phyloP scores from a whole-genome alignment of 1,284 basidiomycete genomes.

The Pisolithus thermaeus region DNA sequence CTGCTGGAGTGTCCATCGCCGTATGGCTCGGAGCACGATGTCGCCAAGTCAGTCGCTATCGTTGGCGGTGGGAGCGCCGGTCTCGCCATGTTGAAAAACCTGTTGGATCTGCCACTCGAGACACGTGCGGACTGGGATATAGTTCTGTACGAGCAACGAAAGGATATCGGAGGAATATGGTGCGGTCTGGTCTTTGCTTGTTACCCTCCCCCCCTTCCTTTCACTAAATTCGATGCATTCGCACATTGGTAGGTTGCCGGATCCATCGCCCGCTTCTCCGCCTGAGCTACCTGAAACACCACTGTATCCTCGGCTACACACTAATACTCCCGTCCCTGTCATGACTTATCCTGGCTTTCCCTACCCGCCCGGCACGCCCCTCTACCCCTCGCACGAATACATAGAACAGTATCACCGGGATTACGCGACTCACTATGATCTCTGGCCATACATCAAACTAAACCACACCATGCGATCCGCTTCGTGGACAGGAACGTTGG shows the following conservation, averaged over 20 bases:
- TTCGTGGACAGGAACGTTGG: conserved; percentile 40
- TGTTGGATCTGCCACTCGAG: conserved; percentile 42
- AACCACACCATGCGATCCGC: conserved; percentile 40
- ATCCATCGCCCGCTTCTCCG: conserved; percentile 35
- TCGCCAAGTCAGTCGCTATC: conserved; percentile 46
- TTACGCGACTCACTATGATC: conserved; percentile 35
- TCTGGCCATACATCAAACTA: conserved; percentile 36
- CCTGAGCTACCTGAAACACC: conserved; percentile 49
- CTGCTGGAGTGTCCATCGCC: neutral
- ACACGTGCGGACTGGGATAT: conserved; percentile 37
- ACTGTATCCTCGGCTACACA: conserved; percentile 46
- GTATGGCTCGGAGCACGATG: neutral
- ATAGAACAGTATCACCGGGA: conserved; percentile 43
- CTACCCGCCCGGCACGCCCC: conserved; percentile 42
- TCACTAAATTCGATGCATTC: neutral
- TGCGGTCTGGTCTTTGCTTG: conserved; percentile 8
- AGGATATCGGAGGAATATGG: conserved; percentile 49
- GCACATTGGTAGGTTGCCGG: conserved; percentile 34
- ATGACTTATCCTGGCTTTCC: conserved; percentile 52
- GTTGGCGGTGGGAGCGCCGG: conserved; percentile 50
- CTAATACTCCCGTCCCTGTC: conserved; percentile 48
- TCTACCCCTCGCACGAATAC: conserved; percentile 45
- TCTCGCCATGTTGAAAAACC: conserved; percentile 44
- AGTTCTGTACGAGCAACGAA: conserved; percentile 46
- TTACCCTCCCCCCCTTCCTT: neutral